Evolutionary conservation across 148 eudicot species (phyloP).

Genomic region (Pouteria glomerata): DNA sequence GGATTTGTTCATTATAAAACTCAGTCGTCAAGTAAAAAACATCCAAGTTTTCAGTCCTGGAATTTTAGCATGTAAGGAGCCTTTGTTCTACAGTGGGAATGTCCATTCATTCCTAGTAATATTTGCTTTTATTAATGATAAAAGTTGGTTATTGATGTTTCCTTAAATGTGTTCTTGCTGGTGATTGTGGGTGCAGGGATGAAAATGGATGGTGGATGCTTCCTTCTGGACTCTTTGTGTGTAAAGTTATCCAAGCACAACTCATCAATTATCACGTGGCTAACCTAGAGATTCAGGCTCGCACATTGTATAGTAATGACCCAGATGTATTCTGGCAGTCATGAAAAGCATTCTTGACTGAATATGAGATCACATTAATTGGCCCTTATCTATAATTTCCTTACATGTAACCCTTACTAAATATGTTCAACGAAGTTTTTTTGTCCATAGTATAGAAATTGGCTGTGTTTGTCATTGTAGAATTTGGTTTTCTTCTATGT

Average conservation of each 20-base stretch:
- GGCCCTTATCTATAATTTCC: neutral
- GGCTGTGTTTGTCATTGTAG: neutral
- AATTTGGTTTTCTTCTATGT: neutral
- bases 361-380: neutral
- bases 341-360: conserved; percentile 17
- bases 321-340: conserved; percentile 75
- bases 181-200: conserved; percentile 46
- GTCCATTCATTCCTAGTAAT: neutral
- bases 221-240: conserved; percentile 57
- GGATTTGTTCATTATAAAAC: conserved; percentile 63
- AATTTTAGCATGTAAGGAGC: conserved; percentile 71
- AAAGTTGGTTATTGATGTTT: conserved; percentile 7
- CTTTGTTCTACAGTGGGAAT: neutral
- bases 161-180: neutral
- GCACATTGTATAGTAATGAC: conserved; percentile 70
- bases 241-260: conserved; percentile 70
- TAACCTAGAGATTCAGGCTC: conserved; percentile 88
- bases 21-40: conserved; percentile 36
- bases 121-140: neutral
- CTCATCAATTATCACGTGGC: conserved; percentile 84
- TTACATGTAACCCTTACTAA: neutral
- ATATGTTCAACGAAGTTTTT: neutral
- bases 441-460: neutral
- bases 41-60: conserved; percentile 44
- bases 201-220: conserved; percentile 97